These are phyloP conservation scores for Backusella australiensis DNA, from an alignment of 192 early-diverging fungal genomes.

Conservation along the genomic window DNA sequence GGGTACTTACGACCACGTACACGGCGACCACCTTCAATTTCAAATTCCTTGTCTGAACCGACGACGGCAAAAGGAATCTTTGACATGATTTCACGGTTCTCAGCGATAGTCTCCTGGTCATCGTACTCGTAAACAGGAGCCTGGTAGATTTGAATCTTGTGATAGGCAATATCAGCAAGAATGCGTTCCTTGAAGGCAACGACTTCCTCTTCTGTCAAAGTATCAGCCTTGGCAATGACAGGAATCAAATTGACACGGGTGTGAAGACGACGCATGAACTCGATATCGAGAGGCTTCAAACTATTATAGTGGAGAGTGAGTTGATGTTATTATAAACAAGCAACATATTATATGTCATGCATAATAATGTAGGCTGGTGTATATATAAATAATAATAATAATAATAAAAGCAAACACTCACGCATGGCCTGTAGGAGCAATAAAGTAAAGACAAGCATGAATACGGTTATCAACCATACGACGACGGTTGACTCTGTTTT, in stretches of 20 bases:
- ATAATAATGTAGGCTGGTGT: not conserved
- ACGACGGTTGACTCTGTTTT: constrained; percentile 87
- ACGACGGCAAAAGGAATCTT: constrained; percentile 98
- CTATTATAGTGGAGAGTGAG: constrained; percentile 24
- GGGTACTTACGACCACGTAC: constrained; percentile 92
- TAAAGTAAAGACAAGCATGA: constrained; percentile 96
- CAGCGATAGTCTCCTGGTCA: constrained; percentile 78
- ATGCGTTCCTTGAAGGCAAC: constrained; percentile 84
- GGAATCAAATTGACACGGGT: constrained; percentile 89
- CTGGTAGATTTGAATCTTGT: constrained; percentile 88
- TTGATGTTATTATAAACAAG: not conserved
- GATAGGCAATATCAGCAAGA: constrained; percentile 76
- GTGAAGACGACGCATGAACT: constrained; percentile 92
- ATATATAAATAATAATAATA: not conserved
- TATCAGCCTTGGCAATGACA: constrained; percentile 90
- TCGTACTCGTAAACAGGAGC: constrained; percentile 83
- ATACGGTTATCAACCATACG: constrained; percentile 92
- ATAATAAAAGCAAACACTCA: constrained; percentile 36
- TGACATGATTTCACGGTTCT: constrained; percentile 78
- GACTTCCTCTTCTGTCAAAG: constrained; percentile 82
- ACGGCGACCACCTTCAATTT: constrained; percentile 78
- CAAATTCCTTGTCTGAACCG: constrained; percentile 86
- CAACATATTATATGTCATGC: not conserved
- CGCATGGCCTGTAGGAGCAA: constrained; percentile 95
- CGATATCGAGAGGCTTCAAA: constrained; percentile 89